Evolutionary conservation across 2,329 filamentous ascomycete genomes (phyloP).

Genomic region (Diaporthe eres): DNA sequence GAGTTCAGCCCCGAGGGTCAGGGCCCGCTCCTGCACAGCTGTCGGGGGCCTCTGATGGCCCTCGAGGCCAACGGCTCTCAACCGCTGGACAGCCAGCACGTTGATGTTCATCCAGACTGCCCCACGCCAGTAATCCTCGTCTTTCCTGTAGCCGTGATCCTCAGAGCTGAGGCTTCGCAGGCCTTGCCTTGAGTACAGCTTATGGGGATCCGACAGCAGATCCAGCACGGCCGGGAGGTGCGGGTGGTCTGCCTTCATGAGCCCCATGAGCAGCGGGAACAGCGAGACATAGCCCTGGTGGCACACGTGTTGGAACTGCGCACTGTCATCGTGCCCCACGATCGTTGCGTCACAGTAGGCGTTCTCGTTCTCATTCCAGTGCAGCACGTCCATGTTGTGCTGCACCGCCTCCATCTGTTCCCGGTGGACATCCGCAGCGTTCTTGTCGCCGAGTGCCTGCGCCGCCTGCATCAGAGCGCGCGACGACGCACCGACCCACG

Average conservation of each 20-base stretch:
- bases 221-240: slow-evolving; percentile 42
- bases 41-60: slow-evolving; percentile 2
- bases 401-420: slow-evolving; percentile 80
- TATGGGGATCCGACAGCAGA: slow-evolving; percentile 39
- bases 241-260: slow-evolving; percentile 42
- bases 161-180: slow-evolving; percentile 43
- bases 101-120: slow-evolving; percentile 46
- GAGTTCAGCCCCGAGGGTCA: slow-evolving; percentile 43
- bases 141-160: slow-evolving; percentile 42
- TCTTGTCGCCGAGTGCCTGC: slow-evolving; percentile 75
- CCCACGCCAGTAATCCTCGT: slow-evolving; percentile 46
- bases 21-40: slow-evolving; percentile 32
- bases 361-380: slow-evolving; percentile 83
- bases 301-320: slow-evolving; percentile 45
- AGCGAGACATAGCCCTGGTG: slow-evolving; percentile 44
- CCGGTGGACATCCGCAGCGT: slow-evolving; percentile 82
- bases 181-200: slow-evolving; percentile 42
- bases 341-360: slow-evolving; percentile 93
- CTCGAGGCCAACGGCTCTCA: slow-evolving; percentile 55
- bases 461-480: slow-evolving; percentile 84
- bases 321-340: slow-evolving; percentile 57
- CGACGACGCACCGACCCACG: slow-evolving; percentile 94
- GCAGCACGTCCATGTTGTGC: slow-evolving; percentile 87
- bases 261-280: slow-evolving; percentile 44
- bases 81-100: slow-evolving; percentile 68